Conservation (phyloP, 2,329 filamentous ascomycete species). For the Neurospora crassa region DNA sequence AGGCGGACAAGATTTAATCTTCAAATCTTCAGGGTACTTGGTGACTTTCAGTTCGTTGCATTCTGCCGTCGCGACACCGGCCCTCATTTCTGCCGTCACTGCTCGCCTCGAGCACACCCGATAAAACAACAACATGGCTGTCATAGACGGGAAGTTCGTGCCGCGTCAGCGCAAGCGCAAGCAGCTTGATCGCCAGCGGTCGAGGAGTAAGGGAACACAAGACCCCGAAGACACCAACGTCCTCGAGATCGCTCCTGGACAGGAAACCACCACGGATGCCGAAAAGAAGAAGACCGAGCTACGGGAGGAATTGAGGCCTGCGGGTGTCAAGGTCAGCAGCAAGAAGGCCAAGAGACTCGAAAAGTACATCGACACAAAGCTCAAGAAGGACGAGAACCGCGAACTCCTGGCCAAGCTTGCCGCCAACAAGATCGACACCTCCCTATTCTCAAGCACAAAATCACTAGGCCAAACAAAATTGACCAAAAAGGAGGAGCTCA, state of each 20-base stretch:
- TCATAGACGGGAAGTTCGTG: constrained; percentile 38
- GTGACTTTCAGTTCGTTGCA: background rate
- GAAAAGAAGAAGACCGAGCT: constrained; percentile 47
- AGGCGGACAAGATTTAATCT: constrained; percentile 18
- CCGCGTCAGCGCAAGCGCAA: constrained; percentile 60
- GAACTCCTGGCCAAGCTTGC: constrained; percentile 77
- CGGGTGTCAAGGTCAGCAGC: constrained; percentile 46
- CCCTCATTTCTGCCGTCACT: background rate
- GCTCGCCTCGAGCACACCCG: background rate
- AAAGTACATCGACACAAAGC: constrained; percentile 75
- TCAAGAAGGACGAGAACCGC: constrained; percentile 87
- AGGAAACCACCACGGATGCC: constrained; percentile 30
- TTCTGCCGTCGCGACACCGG: background rate
- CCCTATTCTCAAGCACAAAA: constrained; percentile 66
- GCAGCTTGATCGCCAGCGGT: constrained; percentile 53
- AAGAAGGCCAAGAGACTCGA: constrained; percentile 60
- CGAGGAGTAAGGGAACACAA: constrained; percentile 31
- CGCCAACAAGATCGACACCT: constrained; percentile 70
- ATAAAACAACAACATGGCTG: constrained; percentile 30
- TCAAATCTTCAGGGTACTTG: constrained; percentile 3
- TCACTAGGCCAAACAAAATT: constrained; percentile 64
- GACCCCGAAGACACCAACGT: constrained; percentile 41
- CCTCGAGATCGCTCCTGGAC: constrained; percentile 37
- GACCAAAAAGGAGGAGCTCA: constrained; percentile 60
- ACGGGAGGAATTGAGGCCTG: constrained; percentile 41